These are phyloP conservation scores for Bidens hawaiensis DNA, from an alignment of 140 eudicot species.

Conservation along the genomic window DNA sequence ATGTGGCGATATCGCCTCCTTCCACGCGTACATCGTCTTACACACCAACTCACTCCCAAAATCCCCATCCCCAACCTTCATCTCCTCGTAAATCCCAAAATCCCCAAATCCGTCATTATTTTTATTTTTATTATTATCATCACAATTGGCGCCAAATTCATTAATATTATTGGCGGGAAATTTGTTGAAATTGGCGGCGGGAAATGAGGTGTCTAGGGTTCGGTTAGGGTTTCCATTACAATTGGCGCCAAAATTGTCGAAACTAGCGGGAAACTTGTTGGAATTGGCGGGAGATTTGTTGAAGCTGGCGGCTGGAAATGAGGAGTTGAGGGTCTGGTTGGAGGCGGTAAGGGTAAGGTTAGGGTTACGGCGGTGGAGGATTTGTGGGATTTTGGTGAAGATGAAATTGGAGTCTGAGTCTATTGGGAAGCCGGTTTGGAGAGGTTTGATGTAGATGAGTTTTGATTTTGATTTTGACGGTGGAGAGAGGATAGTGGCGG, in stretches of 20 bases:
- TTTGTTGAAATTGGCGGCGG: constrained; percentile 23
- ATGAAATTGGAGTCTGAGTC: constrained; percentile 83
- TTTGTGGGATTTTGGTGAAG: constrained; percentile 41
- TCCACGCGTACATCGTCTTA: constrained; percentile 90
- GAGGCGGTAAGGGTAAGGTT: constrained; percentile 49
- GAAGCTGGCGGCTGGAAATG: constrained; percentile 33
- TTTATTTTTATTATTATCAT: too few species aligned
- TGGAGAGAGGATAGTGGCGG: constrained; percentile 43
- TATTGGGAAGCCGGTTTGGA: constrained; percentile 81
- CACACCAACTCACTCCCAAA: constrained; percentile 52
- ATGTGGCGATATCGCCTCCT: constrained; percentile 94
- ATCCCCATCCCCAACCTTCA: constrained; percentile 36
- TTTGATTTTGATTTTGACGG: constrained; percentile 35
- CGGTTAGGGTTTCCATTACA: constrained; percentile 52
- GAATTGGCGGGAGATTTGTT: too few species aligned
- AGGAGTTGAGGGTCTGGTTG: constrained; percentile 41
- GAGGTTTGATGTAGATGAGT: constrained; percentile 68
- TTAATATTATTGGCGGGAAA: too few species aligned
- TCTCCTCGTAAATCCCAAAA: constrained; percentile 55
- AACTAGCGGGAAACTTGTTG: too few species aligned
- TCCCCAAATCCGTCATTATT: constrained; percentile 40
- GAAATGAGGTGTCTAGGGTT: constrained; percentile 36
- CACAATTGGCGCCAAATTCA: background rate
- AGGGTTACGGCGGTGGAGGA: constrained; percentile 31
- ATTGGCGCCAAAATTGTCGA: background rate